phyloP scores from a whole-genome alignment of 2,329 filamentous ascomycete genomes.

The Acephala macrosclerotiorum region DNA sequence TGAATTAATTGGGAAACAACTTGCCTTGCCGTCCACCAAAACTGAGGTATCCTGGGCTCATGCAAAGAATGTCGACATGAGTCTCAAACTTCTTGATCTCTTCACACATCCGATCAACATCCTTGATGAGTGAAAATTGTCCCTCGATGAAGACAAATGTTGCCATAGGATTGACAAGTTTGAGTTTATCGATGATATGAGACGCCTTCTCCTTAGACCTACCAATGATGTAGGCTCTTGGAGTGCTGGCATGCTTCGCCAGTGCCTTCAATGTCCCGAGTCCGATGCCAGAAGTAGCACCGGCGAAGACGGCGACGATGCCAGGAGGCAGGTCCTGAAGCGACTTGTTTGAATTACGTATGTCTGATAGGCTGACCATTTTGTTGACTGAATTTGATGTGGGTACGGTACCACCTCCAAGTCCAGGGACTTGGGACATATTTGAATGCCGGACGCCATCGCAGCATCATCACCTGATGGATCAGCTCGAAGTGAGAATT shows the following conservation, averaged over 20 bases:
- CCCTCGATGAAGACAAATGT: conserved; percentile 51
- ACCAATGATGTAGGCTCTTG: conserved; percentile 55
- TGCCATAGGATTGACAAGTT: conserved; percentile 50
- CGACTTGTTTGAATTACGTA: conserved; percentile 46
- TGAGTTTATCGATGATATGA: conserved; percentile 50
- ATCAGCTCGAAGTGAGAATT: background rate
- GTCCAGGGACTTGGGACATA: background rate
- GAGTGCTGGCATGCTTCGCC: conserved; percentile 46
- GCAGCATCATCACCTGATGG: background rate
- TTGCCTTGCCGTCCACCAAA: conserved; percentile 20
- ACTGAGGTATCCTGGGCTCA: conserved; percentile 54
- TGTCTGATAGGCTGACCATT: conserved; percentile 46
- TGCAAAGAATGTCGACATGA: conserved; percentile 60
- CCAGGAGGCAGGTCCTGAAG: conserved; percentile 46
- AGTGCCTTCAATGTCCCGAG: conserved; percentile 53
- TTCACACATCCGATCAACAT: conserved; percentile 54
- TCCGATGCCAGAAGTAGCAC: conserved; percentile 58
- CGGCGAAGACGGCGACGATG: conserved; percentile 57
- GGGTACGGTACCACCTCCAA: too few species aligned
- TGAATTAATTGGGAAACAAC: background rate
- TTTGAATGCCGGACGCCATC: background rate
- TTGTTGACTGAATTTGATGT: conserved; percentile 2
- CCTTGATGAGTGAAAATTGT: conserved; percentile 53
- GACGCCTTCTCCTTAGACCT: conserved; percentile 49
- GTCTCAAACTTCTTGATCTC: conserved; percentile 57